Percentiles rank a stretch among this genome's conserved stretches.
Evolutionary conservation across 2,329 filamentous ascomycete genomes (phyloP).

Genomic region (Piedraia hortae): DNA sequence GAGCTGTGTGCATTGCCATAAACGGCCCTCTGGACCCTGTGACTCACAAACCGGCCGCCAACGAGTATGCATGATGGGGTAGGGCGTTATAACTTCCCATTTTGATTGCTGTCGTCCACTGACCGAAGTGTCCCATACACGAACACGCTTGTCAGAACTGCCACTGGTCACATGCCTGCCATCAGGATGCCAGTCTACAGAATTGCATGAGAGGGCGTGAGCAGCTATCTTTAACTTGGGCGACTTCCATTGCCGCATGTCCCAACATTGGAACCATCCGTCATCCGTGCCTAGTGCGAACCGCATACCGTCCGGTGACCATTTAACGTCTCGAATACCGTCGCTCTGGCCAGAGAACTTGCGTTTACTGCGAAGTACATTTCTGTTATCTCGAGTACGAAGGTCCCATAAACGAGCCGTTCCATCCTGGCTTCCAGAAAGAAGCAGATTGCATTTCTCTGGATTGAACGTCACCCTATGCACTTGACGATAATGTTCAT

Average conservation of each 20-base stretch:
- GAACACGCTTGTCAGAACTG: conserved; percentile 32
- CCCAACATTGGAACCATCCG: conserved; percentile 35
- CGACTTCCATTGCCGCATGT: conserved; percentile 28
- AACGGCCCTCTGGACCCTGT: conserved; percentile 24
- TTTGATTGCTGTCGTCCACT: conserved; percentile 30
- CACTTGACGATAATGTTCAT: conserved; percentile 37
- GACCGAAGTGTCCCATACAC: conserved; percentile 34
- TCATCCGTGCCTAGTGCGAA: conserved; percentile 38
- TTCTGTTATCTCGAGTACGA: conserved; percentile 19
- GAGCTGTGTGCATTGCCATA: conserved; percentile 34
- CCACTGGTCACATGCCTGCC: conserved; percentile 35
- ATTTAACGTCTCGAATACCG: conserved; percentile 34
- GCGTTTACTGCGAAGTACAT: conserved; percentile 26
- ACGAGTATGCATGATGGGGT: conserved; percentile 32
- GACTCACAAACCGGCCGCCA: conserved; percentile 34
- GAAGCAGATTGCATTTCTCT: conserved; percentile 28
- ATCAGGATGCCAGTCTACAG: conserved; percentile 40
- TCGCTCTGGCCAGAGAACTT: conserved; percentile 30
- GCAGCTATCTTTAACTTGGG: conserved; percentile 33
- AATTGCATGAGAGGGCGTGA: conserved; percentile 28
- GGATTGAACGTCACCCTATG: conserved; percentile 39
- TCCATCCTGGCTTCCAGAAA: conserved; percentile 37
- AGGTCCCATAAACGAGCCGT: conserved; percentile 38
- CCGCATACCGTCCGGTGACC: conserved; percentile 34
- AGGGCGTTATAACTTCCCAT: conserved; percentile 30